These are phyloP conservation scores for Boletales sp. DNA, from an alignment of 768 basidiomycete genomes.

Conservation along the genomic window DNA sequence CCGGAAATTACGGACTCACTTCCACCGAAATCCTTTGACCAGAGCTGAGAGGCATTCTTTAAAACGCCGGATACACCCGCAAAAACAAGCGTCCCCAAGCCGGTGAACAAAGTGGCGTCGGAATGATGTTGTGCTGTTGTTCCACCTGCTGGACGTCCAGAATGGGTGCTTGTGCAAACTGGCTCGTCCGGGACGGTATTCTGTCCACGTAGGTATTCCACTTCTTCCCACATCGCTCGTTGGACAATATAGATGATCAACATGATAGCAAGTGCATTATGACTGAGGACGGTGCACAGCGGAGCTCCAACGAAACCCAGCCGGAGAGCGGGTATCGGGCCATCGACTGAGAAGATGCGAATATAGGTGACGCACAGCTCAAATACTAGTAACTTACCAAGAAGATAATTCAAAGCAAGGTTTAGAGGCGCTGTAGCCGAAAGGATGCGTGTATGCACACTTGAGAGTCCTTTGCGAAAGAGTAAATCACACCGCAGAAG, in stretches of 20 bases:
- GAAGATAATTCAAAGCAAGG: conserved; percentile 22
- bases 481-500: neutral
- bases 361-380: neutral
- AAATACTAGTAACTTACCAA: conserved; percentile 10
- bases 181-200: conserved; percentile 11
- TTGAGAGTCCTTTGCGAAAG: conserved; percentile 18
- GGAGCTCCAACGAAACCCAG: conserved; percentile 26
- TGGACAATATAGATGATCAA: conserved; percentile 22
- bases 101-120: conserved; percentile 10
- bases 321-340: conserved; percentile 23
- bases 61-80: conserved; percentile 18
- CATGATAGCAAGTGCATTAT: conserved; percentile 19
- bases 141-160: neutral
- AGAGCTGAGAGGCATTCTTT: conserved; percentile 26
- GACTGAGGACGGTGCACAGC: conserved; percentile 25
- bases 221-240: conserved; percentile 18
- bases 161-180: neutral
- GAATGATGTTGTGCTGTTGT: neutral
- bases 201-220: conserved; percentile 8
- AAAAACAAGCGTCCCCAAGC: conserved; percentile 11
- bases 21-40: conserved; percentile 28
- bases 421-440: conserved; percentile 22
- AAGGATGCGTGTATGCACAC: conserved; percentile 20
- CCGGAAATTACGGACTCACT: conserved; percentile 7
- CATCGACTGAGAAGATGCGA: conserved; percentile 15